Conservation (phyloP, 1,284 basidiomycete genomes). For the Naganishia sp. region DNA sequence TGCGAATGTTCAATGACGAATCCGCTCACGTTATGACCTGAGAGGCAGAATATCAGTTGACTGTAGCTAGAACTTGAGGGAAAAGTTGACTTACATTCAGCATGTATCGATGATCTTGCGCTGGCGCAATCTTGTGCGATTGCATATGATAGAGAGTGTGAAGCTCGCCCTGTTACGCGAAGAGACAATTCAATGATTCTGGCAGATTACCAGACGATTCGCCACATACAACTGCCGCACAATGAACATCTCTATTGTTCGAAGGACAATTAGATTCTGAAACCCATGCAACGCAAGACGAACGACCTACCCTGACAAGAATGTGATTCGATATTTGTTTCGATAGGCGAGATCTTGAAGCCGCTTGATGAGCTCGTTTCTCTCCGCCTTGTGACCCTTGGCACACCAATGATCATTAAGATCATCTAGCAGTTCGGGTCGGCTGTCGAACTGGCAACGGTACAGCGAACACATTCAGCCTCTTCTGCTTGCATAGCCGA, state of each 20-base stretch:
- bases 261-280: neutral
- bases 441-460: slow-evolving; percentile 84
- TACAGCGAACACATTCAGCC: slow-evolving; percentile 55
- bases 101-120: slow-evolving; percentile 79
- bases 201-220: neutral
- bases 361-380: slow-evolving; percentile 83
- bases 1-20: slow-evolving; percentile 36
- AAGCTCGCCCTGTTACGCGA: slow-evolving; percentile 45
- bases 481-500: no score
- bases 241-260: slow-evolving; percentile 73
- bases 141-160: slow-evolving; percentile 50
- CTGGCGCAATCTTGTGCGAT: slow-evolving; percentile 58
- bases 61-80: slow-evolving; percentile 70
- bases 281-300: neutral
- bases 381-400: slow-evolving; percentile 80
- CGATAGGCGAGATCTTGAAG: slow-evolving; percentile 68
- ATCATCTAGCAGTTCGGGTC: slow-evolving; percentile 88
- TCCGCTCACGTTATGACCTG: slow-evolving; percentile 32
- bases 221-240: slow-evolving; percentile 66
- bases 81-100: slow-evolving; percentile 72
- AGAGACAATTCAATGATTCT: slow-evolving; percentile 1
- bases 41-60: neutral
- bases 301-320: slow-evolving; percentile 63
- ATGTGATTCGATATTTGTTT: slow-evolving; percentile 70
- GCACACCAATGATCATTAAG: slow-evolving; percentile 92